Base-by-base conservation (phyloP, 176 grass and related monocot genomes). In the Thinopyrum elongatum region DNA sequence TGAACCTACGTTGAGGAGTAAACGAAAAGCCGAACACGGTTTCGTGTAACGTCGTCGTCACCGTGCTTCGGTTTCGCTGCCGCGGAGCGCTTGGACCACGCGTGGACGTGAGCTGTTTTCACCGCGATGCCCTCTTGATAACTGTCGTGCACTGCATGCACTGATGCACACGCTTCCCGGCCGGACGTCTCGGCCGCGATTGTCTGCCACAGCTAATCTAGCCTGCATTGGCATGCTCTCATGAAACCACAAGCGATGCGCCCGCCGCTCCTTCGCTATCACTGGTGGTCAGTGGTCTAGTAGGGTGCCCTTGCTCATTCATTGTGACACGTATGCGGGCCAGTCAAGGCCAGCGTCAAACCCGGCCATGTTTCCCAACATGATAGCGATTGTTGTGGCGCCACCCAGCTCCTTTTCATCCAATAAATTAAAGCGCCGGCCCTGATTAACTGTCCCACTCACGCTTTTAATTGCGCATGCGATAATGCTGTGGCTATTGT, bases 371-470 rank as follows among this genome's bases (percentile, higher is more conserved):
- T 83, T 87, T 74, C 92, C 74, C 31, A 75, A 8, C 44, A 65
- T 35, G 90, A 91, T 76, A 66, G 90, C 68, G 92, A 94, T 78
- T 88, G 90, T 86, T 69, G 69, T 84, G 63, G 62, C 55, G 36
- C 77, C 73, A 80, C 76, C 82, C 25, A 80, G 78, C 42, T 57
- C 38, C 15, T 62, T 26, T 35, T 58, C 53, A 3, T 58, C 53
- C 1, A 58, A 58, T 22, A 22, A 57, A 57, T 57, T 57, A 8
- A 3, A 3, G 19, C 53, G 2, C 19, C 19, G 19, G 53, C 53
- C 67, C 67, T 38, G 70, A 15, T 46, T 44, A 67, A 17, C 29
- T 17, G 28, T 67, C 28, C 5, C 15, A 46, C n/a, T 44, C 70
- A 46, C 11, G 22, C 22, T 73, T 73, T 46, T 53, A 53, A 53